Base-by-base conservation (phyloP, 1,139 yeast genomes). In the Kodamaea alishanica region DNA sequence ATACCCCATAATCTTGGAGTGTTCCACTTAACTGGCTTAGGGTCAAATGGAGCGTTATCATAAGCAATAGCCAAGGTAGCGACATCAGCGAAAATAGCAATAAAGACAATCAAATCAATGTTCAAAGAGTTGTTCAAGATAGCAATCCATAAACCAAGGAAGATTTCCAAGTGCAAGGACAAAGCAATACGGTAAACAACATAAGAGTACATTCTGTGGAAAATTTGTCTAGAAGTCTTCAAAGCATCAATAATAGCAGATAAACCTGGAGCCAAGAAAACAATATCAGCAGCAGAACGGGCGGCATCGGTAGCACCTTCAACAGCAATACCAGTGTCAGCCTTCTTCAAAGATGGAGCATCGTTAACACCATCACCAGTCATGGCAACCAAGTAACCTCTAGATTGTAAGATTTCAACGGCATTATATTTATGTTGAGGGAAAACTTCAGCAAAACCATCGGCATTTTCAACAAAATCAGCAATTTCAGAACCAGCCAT, bases 331-430 rank as follows among this genome's bases (percentile, higher is more conserved):
- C 95, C 96, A 58, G 95, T 85, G 71, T 87, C 95, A 68, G 96
- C 95, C 77, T 86, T 86, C 84, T 87, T 87, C 73, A 87, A 80
- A 54, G 95, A 87, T 65, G 96, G 96, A 59, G 96, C 95, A 74
- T 87, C 96, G 74, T 87, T 87, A 66, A 87, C 95, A 82, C 96
- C 96, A 68, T 87, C 96, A 84, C 96, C 96, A 77, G 96, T 87
- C 95, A 87, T 87, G 70, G 95, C 96, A 75, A 86, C 95, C 73
- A 87, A 80, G 81, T 84, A 85, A 73, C 95, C 95, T 78, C 95
- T 80, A 63, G 82, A 77, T 75, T 85, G 94, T 67, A 85, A 77
- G 58, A 84, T 84, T 72, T 84, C 94, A 69, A 86, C 95, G 54
- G 89, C 95, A 59, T 84, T 85, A 75, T 84, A 87, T 74, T 87